These are phyloP conservation scores for Cucurbita ficifolia DNA, from an alignment of 306 rosid genomes.

Conservation along the genomic window DNA sequence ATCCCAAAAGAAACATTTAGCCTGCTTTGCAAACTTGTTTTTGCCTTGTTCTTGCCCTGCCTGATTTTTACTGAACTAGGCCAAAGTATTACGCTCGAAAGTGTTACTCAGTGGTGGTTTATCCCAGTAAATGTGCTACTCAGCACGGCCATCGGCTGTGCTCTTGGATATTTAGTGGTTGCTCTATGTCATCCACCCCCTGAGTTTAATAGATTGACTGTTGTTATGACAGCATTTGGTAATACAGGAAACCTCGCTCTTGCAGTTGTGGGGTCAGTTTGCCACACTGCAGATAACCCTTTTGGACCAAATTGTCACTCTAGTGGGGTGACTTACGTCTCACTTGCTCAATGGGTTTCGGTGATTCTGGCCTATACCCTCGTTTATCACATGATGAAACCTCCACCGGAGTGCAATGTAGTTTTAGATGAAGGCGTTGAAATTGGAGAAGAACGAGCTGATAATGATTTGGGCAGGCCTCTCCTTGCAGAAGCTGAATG, in stretches of 20 bases:
- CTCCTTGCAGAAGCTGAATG: constrained; percentile 92
- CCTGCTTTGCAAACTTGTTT: constrained; percentile 78
- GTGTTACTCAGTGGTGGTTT: constrained; percentile 66
- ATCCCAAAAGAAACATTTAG: constrained; percentile 60
- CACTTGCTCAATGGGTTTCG: constrained; percentile 77
- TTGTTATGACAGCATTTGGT: constrained; percentile 79
- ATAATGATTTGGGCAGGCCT: constrained; percentile 49
- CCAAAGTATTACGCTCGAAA: constrained; percentile 43
- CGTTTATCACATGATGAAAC: constrained; percentile 97
- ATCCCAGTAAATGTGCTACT: constrained; percentile 65
- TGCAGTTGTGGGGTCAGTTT: constrained; percentile 68
- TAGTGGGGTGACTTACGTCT: constrained; percentile 78
- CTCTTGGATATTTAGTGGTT: constrained; percentile 58
- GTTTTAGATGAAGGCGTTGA: constrained; percentile 48
- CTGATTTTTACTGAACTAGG: constrained; percentile 74
- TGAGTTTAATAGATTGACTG: constrained; percentile 40
- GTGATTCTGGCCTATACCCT: constrained; percentile 76
- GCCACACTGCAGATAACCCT: constrained; percentile 51
- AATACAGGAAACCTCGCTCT: constrained; percentile 86
- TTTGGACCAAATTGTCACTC: constrained; percentile 61
- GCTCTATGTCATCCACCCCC: constrained; percentile 68
- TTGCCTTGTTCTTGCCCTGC: constrained; percentile 83
- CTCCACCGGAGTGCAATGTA: constrained; percentile 61
- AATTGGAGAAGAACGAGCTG: constrained; percentile 28
- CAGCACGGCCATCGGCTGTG: constrained; percentile 53